Base-by-base conservation (phyloP, 768 basidiomycete species). In the Leucogyrophana mollusca region DNA sequence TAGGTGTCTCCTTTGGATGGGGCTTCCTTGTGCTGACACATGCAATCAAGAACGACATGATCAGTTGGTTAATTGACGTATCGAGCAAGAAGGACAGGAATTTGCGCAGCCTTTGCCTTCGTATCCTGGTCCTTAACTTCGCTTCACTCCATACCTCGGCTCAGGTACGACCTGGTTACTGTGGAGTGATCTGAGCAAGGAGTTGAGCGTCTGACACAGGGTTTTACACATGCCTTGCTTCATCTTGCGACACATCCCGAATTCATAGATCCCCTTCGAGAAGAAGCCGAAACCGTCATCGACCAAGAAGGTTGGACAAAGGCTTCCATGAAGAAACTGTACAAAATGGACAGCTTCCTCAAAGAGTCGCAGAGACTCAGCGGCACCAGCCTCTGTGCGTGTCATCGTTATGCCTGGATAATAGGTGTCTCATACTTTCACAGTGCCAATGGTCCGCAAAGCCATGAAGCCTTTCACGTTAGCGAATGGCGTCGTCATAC, bases 291-390 rank as follows among this genome's bases (percentile, higher is more conserved):
- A 45, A 52, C 46, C 9, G 60, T 68, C 7, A 49, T 70, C 20
- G 42, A 50, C 10, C 51, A 54, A 25, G 51, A 68, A n/a, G 69
- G 58, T 24, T 72, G 65, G 61, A 57, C 56, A 3, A 69, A 66
- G 50, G 47, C 51, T 21, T 59, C 60, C 10, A 60, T 73, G 56
- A 56, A 47, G 7, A 64, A 57, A 49, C 48, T 71, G 53, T 57
- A 62, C 48, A 67, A 67, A 53, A 54, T 72, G 45, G 73, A 75
- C 44, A 76, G 72, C 41, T 74, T 77, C 52, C 41, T 77, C 43
- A 69, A 67, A 41, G 74, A 74, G 49, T 66, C 67, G 3, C 64
- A 68, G 50, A 63, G 73, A 23, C 22, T 65, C 10, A 66, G 62
- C 5, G 65, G 66, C 9, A 59, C 68, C 17, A 65, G 54, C 32